Evolutionary conservation across 2,329 filamentous ascomycete species (phyloP).

Genomic region (Calonectria pteridis): DNA sequence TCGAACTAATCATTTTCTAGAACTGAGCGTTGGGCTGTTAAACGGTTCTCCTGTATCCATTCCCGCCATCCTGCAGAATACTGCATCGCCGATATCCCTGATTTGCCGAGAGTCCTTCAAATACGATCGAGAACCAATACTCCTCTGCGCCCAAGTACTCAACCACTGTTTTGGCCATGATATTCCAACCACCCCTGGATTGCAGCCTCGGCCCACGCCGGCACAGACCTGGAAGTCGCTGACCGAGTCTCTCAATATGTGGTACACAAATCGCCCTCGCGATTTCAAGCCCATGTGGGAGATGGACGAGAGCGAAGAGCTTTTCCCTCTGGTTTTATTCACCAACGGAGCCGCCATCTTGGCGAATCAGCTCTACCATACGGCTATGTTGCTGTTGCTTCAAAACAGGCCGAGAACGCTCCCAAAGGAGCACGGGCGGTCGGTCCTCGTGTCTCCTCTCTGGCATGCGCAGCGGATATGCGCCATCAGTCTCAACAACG

Average conservation of each 20-base stretch:
- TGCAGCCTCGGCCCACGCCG: constrained; percentile 27
- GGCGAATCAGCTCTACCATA: constrained; percentile 69
- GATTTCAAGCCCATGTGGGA: constrained; percentile 52
- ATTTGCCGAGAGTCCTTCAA: constrained; percentile 36
- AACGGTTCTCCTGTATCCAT: constrained; percentile 42
- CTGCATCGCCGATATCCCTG: constrained; percentile 32
- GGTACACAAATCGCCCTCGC: constrained; percentile 49
- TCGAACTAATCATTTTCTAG: constrained; percentile 28
- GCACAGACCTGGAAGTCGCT: constrained; percentile 48
- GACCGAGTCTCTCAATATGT: constrained; percentile 47
- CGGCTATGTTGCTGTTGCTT: constrained; percentile 65
- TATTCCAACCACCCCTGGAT: constrained; percentile 20
- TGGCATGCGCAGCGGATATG: constrained; percentile 64
- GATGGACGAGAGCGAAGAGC: constrained; percentile 44
- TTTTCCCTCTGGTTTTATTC: constrained; percentile 53
- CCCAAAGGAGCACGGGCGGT: constrained; percentile 46
- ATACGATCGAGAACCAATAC: constrained; percentile 44
- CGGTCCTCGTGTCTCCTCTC: constrained; percentile 54
- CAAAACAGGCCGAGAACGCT: constrained; percentile 62
- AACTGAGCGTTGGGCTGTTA: constrained; percentile 46
- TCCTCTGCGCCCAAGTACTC: constrained; percentile 51
- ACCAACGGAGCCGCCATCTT: constrained; percentile 56
- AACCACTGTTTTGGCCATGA: constrained; percentile 45
- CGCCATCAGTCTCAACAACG: constrained; percentile 62
- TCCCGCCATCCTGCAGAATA: constrained; percentile 38